Conservation (phyloP, 306 rosid species). For the Lathyrus sativus region DNA sequence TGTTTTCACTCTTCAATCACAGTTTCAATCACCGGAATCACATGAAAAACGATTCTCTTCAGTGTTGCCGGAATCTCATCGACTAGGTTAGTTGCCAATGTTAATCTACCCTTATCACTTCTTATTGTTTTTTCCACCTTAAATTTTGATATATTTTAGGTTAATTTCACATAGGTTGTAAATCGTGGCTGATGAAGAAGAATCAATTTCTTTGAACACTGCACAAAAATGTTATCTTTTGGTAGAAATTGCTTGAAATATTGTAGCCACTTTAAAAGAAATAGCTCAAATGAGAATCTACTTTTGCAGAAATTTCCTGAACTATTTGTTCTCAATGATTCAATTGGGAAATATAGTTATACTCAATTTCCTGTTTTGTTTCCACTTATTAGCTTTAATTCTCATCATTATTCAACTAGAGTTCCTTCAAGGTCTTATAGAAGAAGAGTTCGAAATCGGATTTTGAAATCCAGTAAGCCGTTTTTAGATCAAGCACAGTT, state of each 20-base stretch:
- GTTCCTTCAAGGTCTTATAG: conserved; percentile 65
- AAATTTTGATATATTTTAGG: neutral
- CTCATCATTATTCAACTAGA: conserved; percentile 60
- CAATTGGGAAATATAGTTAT: neutral
- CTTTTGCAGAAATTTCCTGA: conserved; percentile 2
- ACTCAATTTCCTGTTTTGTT: neutral
- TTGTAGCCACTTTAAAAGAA: conserved; percentile 32
- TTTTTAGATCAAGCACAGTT: conserved; percentile 62
- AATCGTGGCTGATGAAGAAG: neutral
- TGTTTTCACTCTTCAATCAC: neutral
- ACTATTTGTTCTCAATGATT: conserved; percentile 3
- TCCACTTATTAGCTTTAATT: conserved; percentile 34
- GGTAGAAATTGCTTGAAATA: conserved; percentile 43
- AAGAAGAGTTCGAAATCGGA: conserved; percentile 63
- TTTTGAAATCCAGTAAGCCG: conserved; percentile 44
- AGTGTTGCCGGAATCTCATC: neutral
- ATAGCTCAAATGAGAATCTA: conserved; percentile 20
- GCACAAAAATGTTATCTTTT: conserved; percentile 32
- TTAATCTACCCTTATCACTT: neutral
- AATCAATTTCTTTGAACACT: neutral
- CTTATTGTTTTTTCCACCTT: neutral
- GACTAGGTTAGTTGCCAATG: neutral
- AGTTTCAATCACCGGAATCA: neutral
- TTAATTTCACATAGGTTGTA: conserved; percentile 1
- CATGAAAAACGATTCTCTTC: neutral